Conservation (phyloP, 2,329 filamentous ascomycete genomes). For the Colletotrichum sp. region DNA sequence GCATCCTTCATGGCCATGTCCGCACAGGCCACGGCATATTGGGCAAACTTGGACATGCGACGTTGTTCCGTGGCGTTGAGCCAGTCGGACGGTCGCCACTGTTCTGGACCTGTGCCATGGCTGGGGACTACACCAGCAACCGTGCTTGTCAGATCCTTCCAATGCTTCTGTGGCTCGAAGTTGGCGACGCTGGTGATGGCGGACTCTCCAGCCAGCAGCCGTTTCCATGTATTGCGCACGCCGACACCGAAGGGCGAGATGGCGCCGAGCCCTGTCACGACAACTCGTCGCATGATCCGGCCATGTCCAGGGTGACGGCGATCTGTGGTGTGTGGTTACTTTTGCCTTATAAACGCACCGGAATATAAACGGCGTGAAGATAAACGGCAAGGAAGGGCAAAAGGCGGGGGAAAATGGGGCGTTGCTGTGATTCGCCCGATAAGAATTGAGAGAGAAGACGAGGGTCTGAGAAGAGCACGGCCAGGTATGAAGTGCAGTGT, state of each 20-base stretch:
- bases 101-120: slow-evolving; percentile 37
- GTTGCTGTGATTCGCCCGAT: background rate
- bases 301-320: slow-evolving; percentile 37
- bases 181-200: slow-evolving; percentile 78
- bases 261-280: slow-evolving; percentile 83
- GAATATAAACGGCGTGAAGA: background rate
- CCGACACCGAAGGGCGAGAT: slow-evolving; percentile 86
- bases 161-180: slow-evolving; percentile 60
- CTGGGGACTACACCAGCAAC: slow-evolving; percentile 83
- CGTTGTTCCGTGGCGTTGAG: slow-evolving; percentile 61
- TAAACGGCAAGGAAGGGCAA: background rate
- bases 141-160: slow-evolving; percentile 79
- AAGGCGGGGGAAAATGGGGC: background rate
- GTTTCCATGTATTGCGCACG: slow-evolving; percentile 77
- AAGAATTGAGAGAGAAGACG: background rate
- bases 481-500: background rate
- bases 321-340: slow-evolving; percentile 6
- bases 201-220: slow-evolving; percentile 78
- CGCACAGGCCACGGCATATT: slow-evolving; percentile 87
- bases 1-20: slow-evolving; percentile 88
- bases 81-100: slow-evolving; percentile 61
- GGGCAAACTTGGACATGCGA: slow-evolving; percentile 88
- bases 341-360: background rate
- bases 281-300: slow-evolving; percentile 70
- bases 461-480: background rate